A percentile compares a stretch with the other conserved stretches of the same genome.
Conservation (phyloP, 768 basidiomycete genomes). For the Galerina marginata region DNA sequence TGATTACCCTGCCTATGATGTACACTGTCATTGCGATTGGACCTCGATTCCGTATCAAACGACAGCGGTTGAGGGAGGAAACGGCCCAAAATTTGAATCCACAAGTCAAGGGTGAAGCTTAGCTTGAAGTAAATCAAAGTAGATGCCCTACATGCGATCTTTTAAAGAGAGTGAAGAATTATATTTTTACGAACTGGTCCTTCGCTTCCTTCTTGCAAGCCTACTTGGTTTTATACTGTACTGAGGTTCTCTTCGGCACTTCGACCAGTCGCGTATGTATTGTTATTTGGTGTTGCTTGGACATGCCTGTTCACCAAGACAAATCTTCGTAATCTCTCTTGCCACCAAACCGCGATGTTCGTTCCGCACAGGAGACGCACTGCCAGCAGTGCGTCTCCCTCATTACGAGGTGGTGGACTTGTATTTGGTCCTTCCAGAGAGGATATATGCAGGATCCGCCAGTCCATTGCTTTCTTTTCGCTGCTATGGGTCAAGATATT, state of each 20-base stretch:
- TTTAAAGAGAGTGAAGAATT: neutral
- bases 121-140: neutral
- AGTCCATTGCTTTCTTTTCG: neutral
- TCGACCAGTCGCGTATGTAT: neutral
- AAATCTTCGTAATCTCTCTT: neutral
- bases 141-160: neutral
- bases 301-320: neutral
- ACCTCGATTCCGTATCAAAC: slow-evolving; percentile 50
- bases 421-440: neutral
- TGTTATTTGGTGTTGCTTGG: neutral
- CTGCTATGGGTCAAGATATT: neutral
- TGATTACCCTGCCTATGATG: slow-evolving; percentile 53
- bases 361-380: neutral
- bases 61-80: slow-evolving; percentile 20
- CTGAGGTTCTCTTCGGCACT: neutral
- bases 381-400: neutral
- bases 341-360: neutral
- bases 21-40: slow-evolving; percentile 59
- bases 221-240: too few relatives aligned
- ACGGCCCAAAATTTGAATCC: neutral
- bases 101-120: neutral
- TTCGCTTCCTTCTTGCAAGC: too few relatives aligned
- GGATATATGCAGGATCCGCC: neutral
- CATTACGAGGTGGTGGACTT: neutral
- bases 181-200: neutral